These are phyloP conservation scores for Lactarius psammicola DNA, from an alignment of 768 basidiomycete genomes.

Conservation along the genomic window DNA sequence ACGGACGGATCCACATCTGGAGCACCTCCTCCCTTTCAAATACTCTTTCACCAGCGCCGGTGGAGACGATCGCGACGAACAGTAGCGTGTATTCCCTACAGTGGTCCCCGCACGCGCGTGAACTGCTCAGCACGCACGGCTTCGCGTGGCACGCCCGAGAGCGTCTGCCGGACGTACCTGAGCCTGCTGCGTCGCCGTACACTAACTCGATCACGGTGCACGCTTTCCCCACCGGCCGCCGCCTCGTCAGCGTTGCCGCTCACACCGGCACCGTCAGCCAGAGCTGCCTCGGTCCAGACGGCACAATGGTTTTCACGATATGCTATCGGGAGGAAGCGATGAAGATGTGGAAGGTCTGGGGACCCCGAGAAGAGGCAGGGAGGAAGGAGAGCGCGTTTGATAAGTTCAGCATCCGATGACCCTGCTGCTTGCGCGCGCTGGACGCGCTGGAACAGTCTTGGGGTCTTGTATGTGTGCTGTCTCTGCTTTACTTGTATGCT, in stretches of 20 bases:
- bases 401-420: slow-evolving; percentile 27
- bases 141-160: slow-evolving; percentile 40
- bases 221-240: slow-evolving; percentile 51
- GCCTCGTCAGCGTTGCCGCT: slow-evolving; percentile 55
- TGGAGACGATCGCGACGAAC: slow-evolving; percentile 43
- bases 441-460: neutral
- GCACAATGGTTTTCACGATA: slow-evolving; percentile 61
- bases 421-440: neutral
- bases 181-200: slow-evolving; percentile 29
- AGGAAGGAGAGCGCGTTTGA: slow-evolving; percentile 28
- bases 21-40: slow-evolving; percentile 47
- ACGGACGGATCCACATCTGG: slow-evolving; percentile 58
- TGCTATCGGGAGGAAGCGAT: slow-evolving; percentile 64
- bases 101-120: slow-evolving; percentile 58
- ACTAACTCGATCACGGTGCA: slow-evolving; percentile 50
- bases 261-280: slow-evolving; percentile 55
- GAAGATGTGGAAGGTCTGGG: slow-evolving; percentile 74
- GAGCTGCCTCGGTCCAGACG: slow-evolving; percentile 61
- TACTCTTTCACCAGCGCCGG: slow-evolving; percentile 44
- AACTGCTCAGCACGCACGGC: slow-evolving; percentile 60
- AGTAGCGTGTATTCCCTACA: slow-evolving; percentile 60
- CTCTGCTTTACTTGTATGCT: slow-evolving; percentile 16
- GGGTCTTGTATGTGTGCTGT: neutral
- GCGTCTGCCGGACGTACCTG: slow-evolving; percentile 20
- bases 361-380: slow-evolving; percentile 21